Conservation (phyloP, 768 basidiomycete species). For the Naematelia encephala region DNA sequence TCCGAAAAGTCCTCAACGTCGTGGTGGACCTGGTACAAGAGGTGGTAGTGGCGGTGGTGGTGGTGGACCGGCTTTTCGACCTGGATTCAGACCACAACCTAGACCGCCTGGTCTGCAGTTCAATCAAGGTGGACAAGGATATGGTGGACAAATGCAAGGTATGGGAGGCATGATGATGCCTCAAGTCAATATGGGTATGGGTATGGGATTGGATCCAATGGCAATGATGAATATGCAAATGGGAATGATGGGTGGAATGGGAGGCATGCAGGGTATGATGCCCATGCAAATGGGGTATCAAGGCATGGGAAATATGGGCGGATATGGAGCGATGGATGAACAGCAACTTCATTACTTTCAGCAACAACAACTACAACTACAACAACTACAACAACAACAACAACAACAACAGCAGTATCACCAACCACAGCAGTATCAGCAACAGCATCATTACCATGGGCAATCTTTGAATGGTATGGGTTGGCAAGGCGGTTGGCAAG, state of each 20-base stretch:
- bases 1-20: conserved; percentile 68
- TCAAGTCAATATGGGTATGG: conserved; percentile 14
- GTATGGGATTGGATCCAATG: conserved; percentile 11
- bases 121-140: conserved; percentile 9
- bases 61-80: conserved; percentile 4
- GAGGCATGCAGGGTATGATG: not conserved
- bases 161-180: conserved; percentile 14
- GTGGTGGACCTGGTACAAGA: not conserved
- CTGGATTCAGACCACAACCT: not conserved
- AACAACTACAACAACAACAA: not conserved
- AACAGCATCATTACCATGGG: not conserved
- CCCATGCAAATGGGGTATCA: not conserved
- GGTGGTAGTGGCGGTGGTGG: conserved; percentile 2
- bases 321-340: conserved; percentile 7
- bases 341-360: not conserved
- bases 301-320: too few relatives aligned
- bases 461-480: conserved; percentile 6
- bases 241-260: conserved; percentile 11
- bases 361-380: not conserved
- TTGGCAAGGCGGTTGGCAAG: conserved; percentile 11
- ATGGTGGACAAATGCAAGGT: conserved; percentile 17
- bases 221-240: not conserved
- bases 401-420: not conserved
- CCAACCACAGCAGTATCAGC: not conserved
- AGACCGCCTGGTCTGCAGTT: conserved; percentile 1